Evolutionary conservation across 2,329 filamentous ascomycete genomes (phyloP).

Genomic region (Alternaria infectoria): DNA sequence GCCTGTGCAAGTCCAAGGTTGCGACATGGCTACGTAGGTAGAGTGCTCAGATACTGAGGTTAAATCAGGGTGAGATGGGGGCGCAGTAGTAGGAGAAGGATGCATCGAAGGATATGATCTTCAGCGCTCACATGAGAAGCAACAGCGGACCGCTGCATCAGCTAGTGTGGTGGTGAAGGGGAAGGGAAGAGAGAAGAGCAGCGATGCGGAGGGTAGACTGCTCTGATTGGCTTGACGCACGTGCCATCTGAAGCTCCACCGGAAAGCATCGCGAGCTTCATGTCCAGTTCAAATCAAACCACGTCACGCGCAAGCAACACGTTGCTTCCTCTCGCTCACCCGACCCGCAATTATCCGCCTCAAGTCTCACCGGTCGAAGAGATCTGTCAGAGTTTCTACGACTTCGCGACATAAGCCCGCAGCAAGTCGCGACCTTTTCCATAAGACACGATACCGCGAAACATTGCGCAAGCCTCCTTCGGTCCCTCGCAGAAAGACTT

Average conservation of each 20-base stretch:
- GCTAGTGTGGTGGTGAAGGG: neutral
- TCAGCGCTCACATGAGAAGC: neutral
- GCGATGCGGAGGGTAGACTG: neutral
- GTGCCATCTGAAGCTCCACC: neutral
- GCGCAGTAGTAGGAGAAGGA: neutral
- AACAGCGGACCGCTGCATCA: neutral
- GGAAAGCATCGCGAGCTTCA: slow-evolving; percentile 5
- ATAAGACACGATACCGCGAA: neutral
- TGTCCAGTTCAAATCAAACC: neutral
- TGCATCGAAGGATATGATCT: accelerated
- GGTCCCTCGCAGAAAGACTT: neutral
- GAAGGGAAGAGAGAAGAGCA: neutral
- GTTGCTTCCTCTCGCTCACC: neutral
- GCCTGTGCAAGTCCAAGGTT: neutral
- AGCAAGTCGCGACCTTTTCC: neutral
- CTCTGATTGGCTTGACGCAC: neutral
- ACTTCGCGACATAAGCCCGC: neutral
- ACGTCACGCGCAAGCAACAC: neutral
- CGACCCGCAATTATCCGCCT: neutral
- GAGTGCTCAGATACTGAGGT: neutral
- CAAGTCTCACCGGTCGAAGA: neutral
- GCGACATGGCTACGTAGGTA: neutral
- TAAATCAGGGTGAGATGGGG: neutral
- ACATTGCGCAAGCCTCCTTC: neutral
- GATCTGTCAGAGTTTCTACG: no score